Evolutionary conservation across 345 rosid genomes (phyloP), one percentile per base, ranked within the genome.

Genomic region (Combretum micranthum): DNA sequence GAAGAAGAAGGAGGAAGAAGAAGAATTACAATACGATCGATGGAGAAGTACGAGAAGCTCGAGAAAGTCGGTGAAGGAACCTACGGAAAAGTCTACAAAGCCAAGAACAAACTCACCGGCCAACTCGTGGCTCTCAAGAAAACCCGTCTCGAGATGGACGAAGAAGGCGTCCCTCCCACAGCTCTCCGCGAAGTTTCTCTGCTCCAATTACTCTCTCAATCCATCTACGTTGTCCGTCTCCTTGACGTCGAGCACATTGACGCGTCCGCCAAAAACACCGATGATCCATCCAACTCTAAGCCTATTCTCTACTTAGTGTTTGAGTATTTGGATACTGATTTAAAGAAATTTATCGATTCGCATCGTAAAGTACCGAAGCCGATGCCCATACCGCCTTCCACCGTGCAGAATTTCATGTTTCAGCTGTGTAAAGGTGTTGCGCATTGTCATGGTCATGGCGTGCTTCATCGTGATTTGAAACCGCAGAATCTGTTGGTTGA

Each of bases 11-110:
- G 7, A 43, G 57, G 16, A 18, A 4, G 42, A 26, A 3, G 13
- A 42, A 3, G 15, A 4, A 25, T 6, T 21, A 20, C 44, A 20
- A 25, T 17, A 19, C 12, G 2, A 10, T 10, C 50, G 15, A 91
- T 91, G 98, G 98, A 92, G 26, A 92, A 92, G 62, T 92, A 92
- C 61, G 98, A 92, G 83, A 92, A 92, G 73, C 79, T 91, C 12
- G 96, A 91, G 85, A 91, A 91, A 75, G 90, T 91, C 0, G 98
- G 98, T 1, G 98, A 91, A 68, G 98, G 98, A 7, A 91, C 98
- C 0, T 88, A 91, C 67, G 98, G 98, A 0, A 91, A 91, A 62
- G 98, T 88, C 0, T 91, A 88, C 88, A 91, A 91, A 62, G 98
- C 98, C 17, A 80, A 78, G 63, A 96, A 91, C 76, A 88, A 75